Conservation (phyloP, 306 rosid species). For the Dryas alaskensis region DNA sequence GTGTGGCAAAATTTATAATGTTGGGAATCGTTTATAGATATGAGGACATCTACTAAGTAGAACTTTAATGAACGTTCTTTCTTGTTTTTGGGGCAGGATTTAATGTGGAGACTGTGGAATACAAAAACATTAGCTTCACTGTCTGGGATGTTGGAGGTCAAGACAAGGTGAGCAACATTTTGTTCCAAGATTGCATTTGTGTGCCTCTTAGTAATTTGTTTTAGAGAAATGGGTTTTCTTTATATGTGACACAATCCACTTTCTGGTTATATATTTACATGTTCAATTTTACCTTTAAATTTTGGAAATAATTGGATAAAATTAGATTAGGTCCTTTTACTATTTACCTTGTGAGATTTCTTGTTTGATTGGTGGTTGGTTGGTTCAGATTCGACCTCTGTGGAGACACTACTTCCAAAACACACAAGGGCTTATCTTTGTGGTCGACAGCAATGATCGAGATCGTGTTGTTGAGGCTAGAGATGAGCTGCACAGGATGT, state of each 20-base stretch:
- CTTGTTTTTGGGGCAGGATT: constrained; percentile 36
- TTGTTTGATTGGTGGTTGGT: neutral
- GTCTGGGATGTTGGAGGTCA: constrained; percentile 67
- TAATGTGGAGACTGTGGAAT: constrained; percentile 56
- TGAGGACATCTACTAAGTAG: no score
- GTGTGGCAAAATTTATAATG: neutral
- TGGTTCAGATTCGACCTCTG: constrained; percentile 49
- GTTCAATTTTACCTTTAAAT: neutral
- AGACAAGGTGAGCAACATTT: constrained; percentile 41
- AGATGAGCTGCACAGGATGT: constrained; percentile 68
- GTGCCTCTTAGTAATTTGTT: neutral
- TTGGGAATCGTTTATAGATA: neutral
- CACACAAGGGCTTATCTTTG: constrained; percentile 73
- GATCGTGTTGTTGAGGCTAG: constrained; percentile 74
- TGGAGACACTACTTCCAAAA: constrained; percentile 80
- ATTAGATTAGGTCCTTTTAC: neutral
- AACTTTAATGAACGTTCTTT: neutral
- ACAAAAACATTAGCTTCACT: constrained; percentile 54
- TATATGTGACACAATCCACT: neutral
- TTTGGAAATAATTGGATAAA: neutral
- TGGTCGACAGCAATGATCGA: constrained; percentile 70
- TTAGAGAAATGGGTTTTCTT: neutral
- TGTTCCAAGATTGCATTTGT: neutral
- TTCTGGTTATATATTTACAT: neutral
- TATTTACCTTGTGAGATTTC: neutral